Base-by-base conservation (phyloP, 371 early-diverging fungal genomes). In the Furculomyces boomerangus region DNA sequence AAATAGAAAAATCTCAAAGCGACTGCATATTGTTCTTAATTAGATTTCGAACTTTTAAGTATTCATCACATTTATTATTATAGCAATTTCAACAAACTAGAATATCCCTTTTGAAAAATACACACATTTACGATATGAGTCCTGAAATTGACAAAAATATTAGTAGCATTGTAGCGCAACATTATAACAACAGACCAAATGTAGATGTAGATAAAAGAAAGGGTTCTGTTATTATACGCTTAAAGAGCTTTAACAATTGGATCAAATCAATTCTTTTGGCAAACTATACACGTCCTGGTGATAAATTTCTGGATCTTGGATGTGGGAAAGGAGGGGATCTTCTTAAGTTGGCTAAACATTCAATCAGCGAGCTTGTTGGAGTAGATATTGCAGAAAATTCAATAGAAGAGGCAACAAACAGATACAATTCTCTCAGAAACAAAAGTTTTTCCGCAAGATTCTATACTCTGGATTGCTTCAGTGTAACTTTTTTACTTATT, bases 261-360 rank as follows among this genome's bases (percentile, higher is more conserved):
- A 69, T 91, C 52, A 98, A 98, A 61, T 76, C 88, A 14, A 72
- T 88, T 1, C 68, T 98, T 29, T 90, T 98, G 58, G 67, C 75
- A 16, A 63, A 75, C n/a, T 80, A 81, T 62, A 74, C 77, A 0
- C 64, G 68, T 10, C 66, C 68, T 0, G 66, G 72, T 31, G 57
- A 51, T 51, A 35, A 47, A 39, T 90, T 89, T 0, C 75, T 99
- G 50, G 99, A 99, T 68, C 70, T 99, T 59, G 94, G 94, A 2
- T 95, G 96, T 64, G 99, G 99, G 3, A 98, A 98, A 72, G 99
- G 99, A 25, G 99, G 99, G n/a, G 99, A 99, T 71, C 67, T 99
- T 52, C 66, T 75, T 32, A 99, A 99, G 63, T 95, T 87, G 88
- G 62, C 73, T 8, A 78, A 80, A 56, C 85, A 84, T 2, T 57